phyloP scores from a whole-genome alignment of 1,284 basidiomycete genomes.

The Pyrrhoderma noxium region DNA sequence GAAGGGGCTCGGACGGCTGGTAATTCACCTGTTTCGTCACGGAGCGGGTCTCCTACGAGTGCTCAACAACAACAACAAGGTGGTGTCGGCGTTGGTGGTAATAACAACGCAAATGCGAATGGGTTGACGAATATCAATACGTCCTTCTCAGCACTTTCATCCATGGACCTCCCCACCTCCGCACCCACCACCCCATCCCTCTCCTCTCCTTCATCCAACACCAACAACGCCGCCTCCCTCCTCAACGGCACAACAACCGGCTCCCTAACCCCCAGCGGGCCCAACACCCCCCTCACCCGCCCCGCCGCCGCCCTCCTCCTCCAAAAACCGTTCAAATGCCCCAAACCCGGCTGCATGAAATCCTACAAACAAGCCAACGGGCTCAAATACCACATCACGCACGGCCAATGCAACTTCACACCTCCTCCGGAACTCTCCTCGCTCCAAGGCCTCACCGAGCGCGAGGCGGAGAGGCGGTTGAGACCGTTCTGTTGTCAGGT shows the following conservation, averaged over 20 bases:
- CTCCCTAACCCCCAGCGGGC: slow-evolving; percentile 23
- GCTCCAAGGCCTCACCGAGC: slow-evolving; percentile 60
- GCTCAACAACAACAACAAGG: too few relatives aligned
- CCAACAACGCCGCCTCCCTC: not conserved
- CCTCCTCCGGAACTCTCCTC: slow-evolving; percentile 69
- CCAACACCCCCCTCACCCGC: slow-evolving; percentile 40
- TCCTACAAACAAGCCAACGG: slow-evolving; percentile 97
- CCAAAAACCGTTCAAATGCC: slow-evolving; percentile 93
- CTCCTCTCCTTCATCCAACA: not conserved
- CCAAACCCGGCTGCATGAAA: slow-evolving; percentile 97
- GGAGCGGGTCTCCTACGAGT: slow-evolving; percentile 3
- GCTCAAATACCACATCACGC: slow-evolving; percentile 79
- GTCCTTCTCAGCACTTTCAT: too few relatives aligned
- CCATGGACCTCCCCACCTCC: slow-evolving; percentile 1
- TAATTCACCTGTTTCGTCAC: slow-evolving; percentile 1
- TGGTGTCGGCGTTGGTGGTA: too few relatives aligned
- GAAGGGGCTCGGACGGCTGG: not conserved
- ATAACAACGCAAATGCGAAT: too few relatives aligned
- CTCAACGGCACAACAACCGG: not conserved
- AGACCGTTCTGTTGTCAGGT: slow-evolving; percentile 86
- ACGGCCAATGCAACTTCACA: slow-evolving; percentile 31
- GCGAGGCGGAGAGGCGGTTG: slow-evolving; percentile 73
- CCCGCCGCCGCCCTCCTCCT: slow-evolving; percentile 46
- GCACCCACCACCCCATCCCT: not conserved
- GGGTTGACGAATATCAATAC: too few relatives aligned